These are phyloP conservation scores for Hanseniaspora occidentalis DNA, from an alignment of 805 yeast genomes.

Conservation along the genomic window DNA sequence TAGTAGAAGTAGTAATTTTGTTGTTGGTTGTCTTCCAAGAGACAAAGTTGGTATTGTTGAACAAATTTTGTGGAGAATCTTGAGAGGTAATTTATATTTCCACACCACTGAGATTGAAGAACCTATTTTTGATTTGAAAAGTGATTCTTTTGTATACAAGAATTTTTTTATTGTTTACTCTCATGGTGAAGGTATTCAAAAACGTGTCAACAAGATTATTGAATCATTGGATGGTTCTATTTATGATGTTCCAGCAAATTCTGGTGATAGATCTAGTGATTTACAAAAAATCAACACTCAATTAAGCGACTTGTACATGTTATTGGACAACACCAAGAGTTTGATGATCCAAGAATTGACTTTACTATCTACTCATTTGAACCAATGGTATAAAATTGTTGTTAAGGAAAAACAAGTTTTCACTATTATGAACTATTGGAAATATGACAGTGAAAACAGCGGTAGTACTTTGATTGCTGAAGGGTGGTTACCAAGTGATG, in stretches of 20 bases:
- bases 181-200: slow-evolving; percentile 51
- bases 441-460: slow-evolving; percentile 40
- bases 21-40: slow-evolving; percentile 56
- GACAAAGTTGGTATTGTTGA: slow-evolving; percentile 48
- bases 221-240: slow-evolving; percentile 56
- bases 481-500: slow-evolving; percentile 61
- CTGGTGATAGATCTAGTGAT: slow-evolving; percentile 27
- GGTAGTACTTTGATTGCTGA: slow-evolving; percentile 58
- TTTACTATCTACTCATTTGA: slow-evolving; percentile 50
- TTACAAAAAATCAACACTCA: slow-evolving; percentile 27
- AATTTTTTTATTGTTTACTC: slow-evolving; percentile 57
- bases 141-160: slow-evolving; percentile 37
- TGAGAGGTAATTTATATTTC: slow-evolving; percentile 60
- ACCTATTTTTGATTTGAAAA: slow-evolving; percentile 42
- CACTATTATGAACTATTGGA: slow-evolving; percentile 49
- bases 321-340: slow-evolving; percentile 35
- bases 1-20: slow-evolving; percentile 30
- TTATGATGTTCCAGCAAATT: slow-evolving; percentile 39
- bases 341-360: slow-evolving; percentile 53
- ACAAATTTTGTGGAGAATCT: slow-evolving; percentile 60
- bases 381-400: slow-evolving; percentile 42
- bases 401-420: slow-evolving; percentile 47
- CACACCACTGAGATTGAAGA: slow-evolving; percentile 41
- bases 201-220: slow-evolving; percentile 50
- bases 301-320: slow-evolving; percentile 37